Percentiles rank a stretch among this genome's conserved stretches.
Conservation (phyloP, 2,329 filamentous ascomycete genomes). For the Colletotrichum spinosum region DNA sequence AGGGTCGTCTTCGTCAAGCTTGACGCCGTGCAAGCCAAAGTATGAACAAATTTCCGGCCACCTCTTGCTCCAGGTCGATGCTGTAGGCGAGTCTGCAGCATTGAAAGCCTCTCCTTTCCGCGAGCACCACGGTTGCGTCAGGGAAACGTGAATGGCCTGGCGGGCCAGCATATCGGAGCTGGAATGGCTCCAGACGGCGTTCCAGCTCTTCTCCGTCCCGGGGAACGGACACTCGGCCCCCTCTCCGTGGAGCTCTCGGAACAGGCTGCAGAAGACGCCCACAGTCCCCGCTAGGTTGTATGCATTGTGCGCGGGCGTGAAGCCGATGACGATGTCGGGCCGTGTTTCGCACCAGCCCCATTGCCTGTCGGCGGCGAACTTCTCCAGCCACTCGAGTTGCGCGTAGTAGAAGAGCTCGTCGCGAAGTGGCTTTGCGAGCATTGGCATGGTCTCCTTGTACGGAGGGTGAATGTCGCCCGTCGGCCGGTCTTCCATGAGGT, state of each 20-base stretch:
- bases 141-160: constrained; percentile 40
- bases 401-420: constrained; percentile 53
- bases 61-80: constrained; percentile 41
- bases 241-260: constrained; percentile 49
- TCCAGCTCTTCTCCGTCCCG: constrained; percentile 50
- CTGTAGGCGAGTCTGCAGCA: constrained; percentile 39
- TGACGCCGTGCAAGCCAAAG: constrained; percentile 42
- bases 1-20: constrained; percentile 41
- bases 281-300: constrained; percentile 43
- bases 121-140: constrained; percentile 29
- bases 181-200: constrained; percentile 51
- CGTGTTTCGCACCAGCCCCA: constrained; percentile 55
- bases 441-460: constrained; percentile 45
- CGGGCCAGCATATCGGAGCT: constrained; percentile 52
- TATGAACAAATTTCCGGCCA: constrained; percentile 42
- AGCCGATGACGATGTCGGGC: constrained; percentile 55
- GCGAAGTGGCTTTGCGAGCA: constrained; percentile 48
- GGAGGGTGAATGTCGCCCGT: constrained; percentile 47
- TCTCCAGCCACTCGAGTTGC: constrained; percentile 51
- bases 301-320: constrained; percentile 54
- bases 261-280: constrained; percentile 48
- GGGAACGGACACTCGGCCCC: constrained; percentile 53
- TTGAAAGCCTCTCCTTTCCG: constrained; percentile 42
- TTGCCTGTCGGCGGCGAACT: constrained; percentile 46
- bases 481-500: constrained; percentile 52